phyloP scores from a whole-genome alignment of 2,329 filamentous ascomycete species.

The Aspergillus jensenii region DNA sequence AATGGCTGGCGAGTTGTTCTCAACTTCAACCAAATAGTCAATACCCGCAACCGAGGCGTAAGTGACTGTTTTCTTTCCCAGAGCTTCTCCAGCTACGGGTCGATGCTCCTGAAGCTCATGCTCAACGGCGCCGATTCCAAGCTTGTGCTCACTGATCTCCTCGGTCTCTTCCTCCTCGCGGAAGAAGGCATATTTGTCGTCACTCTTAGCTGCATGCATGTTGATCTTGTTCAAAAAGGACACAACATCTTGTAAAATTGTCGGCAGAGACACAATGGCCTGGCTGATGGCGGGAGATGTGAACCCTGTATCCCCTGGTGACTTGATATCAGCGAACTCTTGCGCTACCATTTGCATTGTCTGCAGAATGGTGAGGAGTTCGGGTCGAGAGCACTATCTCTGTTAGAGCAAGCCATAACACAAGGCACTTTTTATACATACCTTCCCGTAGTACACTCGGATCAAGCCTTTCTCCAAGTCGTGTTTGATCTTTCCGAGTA shows the following conservation, averaged over 20 bases:
- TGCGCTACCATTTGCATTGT: conserved; percentile 77
- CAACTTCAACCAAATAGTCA: conserved; percentile 90
- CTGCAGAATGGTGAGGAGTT: conserved; percentile 82
- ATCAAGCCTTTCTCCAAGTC: conserved; percentile 93
- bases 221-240: conserved; percentile 83
- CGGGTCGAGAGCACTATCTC: conserved; percentile 71
- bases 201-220: conserved; percentile 72
- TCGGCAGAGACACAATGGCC: conserved; percentile 73
- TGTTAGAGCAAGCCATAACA: conserved; percentile 17
- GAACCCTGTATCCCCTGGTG: conserved; percentile 69
- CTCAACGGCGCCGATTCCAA: conserved; percentile 89
- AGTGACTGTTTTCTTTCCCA: conserved; percentile 70
- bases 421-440: conserved; percentile 15
- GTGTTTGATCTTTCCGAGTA: conserved; percentile 70
- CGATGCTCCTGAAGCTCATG: conserved; percentile 81
- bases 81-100: conserved; percentile 65
- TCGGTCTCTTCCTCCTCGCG: conserved; percentile 84
- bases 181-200: conserved; percentile 96
- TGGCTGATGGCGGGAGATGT: conserved; percentile 66
- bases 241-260: conserved; percentile 70
- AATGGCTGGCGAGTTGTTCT: conserved; percentile 68
- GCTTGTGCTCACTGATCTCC: conserved; percentile 81
- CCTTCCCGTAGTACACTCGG: conserved; percentile 93
- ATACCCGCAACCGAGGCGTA: conserved; percentile 88
- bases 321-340: conserved; percentile 69